These are phyloP conservation scores for Akanthomyces muscarius DNA, from an alignment of 2,329 filamentous ascomycete genomes.

Conservation along the genomic window DNA sequence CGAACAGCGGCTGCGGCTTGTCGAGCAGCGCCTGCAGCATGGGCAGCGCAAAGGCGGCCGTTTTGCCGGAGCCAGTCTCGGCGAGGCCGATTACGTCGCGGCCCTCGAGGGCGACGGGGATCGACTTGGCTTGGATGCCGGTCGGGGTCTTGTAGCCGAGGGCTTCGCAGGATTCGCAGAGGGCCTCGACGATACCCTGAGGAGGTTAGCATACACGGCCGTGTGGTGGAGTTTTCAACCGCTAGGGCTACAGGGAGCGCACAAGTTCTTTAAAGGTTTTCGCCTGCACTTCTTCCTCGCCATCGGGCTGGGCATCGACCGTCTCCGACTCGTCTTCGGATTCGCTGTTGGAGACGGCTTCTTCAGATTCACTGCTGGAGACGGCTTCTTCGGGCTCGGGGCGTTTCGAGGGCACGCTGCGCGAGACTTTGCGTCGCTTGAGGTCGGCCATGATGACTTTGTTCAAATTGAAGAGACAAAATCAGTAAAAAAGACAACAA, in stretches of 20 bases:
- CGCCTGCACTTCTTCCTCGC: constrained; percentile 30
- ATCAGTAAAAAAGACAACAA: neutral
- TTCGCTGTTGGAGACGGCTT: constrained; percentile 4
- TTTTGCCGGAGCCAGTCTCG: constrained; percentile 95
- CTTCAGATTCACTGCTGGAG: constrained; percentile 9
- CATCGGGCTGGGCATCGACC: constrained; percentile 30
- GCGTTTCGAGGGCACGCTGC: constrained; percentile 19
- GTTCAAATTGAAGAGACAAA: neutral
- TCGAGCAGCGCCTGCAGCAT: constrained; percentile 89
- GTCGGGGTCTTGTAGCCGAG: constrained; percentile 84
- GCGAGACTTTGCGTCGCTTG: constrained; percentile 41
- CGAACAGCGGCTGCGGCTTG: constrained; percentile 79
- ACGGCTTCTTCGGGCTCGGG: neutral
- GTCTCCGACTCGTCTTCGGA: constrained; percentile 33
- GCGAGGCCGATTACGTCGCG: constrained; percentile 90
- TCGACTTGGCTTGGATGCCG: constrained; percentile 81
- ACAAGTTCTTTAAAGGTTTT: constrained; percentile 67
- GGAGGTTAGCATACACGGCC: constrained; percentile 21
- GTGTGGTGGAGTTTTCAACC: too few species aligned
- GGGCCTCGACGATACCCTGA: constrained; percentile 74
- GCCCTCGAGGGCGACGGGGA: constrained; percentile 73
- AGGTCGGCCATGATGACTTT: constrained; percentile 31
- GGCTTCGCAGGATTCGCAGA: constrained; percentile 82
- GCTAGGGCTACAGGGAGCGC: constrained; percentile 18
- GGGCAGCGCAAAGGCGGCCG: constrained; percentile 87